Base-by-base conservation (phyloP, 2,329 filamentous ascomycete genomes). In the Alternaria rosae region DNA sequence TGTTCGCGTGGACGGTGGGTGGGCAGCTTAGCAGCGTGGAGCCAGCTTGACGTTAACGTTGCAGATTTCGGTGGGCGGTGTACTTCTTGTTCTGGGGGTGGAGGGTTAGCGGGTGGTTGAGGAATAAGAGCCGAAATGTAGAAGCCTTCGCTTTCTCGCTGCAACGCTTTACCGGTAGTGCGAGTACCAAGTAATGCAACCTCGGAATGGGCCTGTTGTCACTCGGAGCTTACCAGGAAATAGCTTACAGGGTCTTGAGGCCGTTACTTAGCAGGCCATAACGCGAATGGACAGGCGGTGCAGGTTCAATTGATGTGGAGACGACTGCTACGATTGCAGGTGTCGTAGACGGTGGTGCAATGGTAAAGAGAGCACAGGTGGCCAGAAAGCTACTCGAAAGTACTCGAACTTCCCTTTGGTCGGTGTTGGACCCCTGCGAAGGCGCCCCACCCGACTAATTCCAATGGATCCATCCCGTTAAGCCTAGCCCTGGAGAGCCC, bases 1-100 rank as follows among this genome's bases (percentile, higher is more conserved):
- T 73, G 64, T 74, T 73, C 54, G 74, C 65, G 73, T 70, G 70
- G 72, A 77, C 74, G 73, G 73, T 70, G 68, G 71, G 68, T 60
- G 63, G 67, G 63, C 54, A 59, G 65, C 54, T 70, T 71, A 77
- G 61, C 25, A 65, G 65, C 64, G 70, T 52, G 67, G 55, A 69
- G 76, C 76, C 76, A 78, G 67, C 64, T 64, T 68, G 69, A 64
- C 41, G 59, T 28, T 13, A 54, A 53, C 44, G 48, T 50, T 11
- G 23, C 10, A 21, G 13, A 25, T 23, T 43, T 48, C 30, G 26
- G 41, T 38, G 21, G 20, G 21, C 13, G 32, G 41, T 42, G 45
- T 20, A 13, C 26, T 43, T 38, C 54, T 25, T 51, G 45, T 50
- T 54, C 32, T 57, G 35, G 26, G 42, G 48, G 25, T 20, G 25